Evolutionary conservation across 1,139 yeast species (phyloP), one percentile per base, ranked within the genome.

Genomic region (Candida freyschussii): DNA sequence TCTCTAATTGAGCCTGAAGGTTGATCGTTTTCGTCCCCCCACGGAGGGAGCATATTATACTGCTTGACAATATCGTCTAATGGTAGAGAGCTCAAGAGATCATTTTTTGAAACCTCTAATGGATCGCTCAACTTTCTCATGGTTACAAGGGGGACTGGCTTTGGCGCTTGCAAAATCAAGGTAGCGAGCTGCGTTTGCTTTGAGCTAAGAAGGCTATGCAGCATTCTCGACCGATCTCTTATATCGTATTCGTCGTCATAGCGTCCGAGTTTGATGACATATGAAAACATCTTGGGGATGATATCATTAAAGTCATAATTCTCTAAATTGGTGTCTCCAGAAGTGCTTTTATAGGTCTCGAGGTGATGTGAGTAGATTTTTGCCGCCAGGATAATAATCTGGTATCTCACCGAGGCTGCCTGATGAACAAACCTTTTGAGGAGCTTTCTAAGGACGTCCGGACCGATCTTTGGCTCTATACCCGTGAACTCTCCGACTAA

Each of bases 171-270:
- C 23, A 91, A 67, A 36, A 91, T 65, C 27, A 93, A 64, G 0
- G 83, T 68, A 0, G 94, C 91, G 44, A 93, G 63, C 42, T 78
- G 77, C 27, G 60, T 58, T 33, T 69, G 67, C 46, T 54, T 44
- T 33, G 60, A 39, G 19, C 54, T 50, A 41, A 62, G 43, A 69
- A 65, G 29, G 69, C 69, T 72, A 23, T 73, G 64, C 26, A 86
- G 65, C 65, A 82, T 69, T 43, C 98, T 68, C 0, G 95, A 85
- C 37, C 93, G 69, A 52, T 93, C 98, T 41, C 98, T 69, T 0
- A 85, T 74, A 52, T 86, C 96, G 48, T 77, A 78, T 6, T 76
- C 73, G 7, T 69, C 61, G 54, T 93, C 99, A 53, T 78, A 85
- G 42, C 78, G 76, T 11, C 87, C 74, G 33, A 86, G 61, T 13